phyloP scores from a whole-genome alignment of 1,284 basidiomycete species.

The Vanrija sp. region DNA sequence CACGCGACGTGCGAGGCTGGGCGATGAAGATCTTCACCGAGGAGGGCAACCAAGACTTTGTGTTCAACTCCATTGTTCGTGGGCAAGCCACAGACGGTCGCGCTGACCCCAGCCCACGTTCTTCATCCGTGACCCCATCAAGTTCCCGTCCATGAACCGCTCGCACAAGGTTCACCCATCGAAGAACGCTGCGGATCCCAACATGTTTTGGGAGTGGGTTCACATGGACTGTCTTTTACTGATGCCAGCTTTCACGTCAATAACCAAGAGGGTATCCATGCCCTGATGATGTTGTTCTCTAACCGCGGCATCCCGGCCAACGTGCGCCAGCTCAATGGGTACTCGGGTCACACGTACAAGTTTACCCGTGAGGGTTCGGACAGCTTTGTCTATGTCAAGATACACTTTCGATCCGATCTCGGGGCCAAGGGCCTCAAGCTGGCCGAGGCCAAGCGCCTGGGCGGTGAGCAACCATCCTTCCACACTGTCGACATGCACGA shows the following conservation, averaged over 20 bases:
- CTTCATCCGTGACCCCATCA: slow-evolving; percentile 76
- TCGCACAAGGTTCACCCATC: slow-evolving; percentile 63
- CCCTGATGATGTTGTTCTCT: slow-evolving; percentile 74
- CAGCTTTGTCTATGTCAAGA: slow-evolving; percentile 75
- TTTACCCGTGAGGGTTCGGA: slow-evolving; percentile 60
- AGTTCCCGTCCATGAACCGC: slow-evolving; percentile 78
- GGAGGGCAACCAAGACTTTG: slow-evolving; percentile 81
- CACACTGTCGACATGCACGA: slow-evolving; percentile 74
- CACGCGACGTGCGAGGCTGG: slow-evolving; percentile 84
- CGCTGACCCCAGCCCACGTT: slow-evolving; percentile 58
- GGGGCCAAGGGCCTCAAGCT: slow-evolving; percentile 64
- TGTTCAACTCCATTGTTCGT: slow-evolving; percentile 36
- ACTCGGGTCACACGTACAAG: slow-evolving; percentile 51
- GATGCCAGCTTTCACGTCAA: slow-evolving; percentile 47
- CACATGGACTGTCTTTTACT: neutral
- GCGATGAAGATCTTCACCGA: slow-evolving; percentile 83
- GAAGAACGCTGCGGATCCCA: slow-evolving; percentile 52
- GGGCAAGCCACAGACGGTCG: slow-evolving; percentile 23
- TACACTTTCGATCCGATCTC: slow-evolving; percentile 73
- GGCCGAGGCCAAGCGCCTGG: slow-evolving; percentile 37
- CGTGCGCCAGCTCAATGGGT: slow-evolving; percentile 79
- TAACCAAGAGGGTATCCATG: slow-evolving; percentile 60
- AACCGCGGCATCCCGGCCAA: slow-evolving; percentile 76
- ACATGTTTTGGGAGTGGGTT: slow-evolving; percentile 66
- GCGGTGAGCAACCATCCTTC: slow-evolving; percentile 55